Evolutionary conservation across 1,284 basidiomycete genomes (phyloP).

Genomic region (Apiotrichum laibachii): DNA sequence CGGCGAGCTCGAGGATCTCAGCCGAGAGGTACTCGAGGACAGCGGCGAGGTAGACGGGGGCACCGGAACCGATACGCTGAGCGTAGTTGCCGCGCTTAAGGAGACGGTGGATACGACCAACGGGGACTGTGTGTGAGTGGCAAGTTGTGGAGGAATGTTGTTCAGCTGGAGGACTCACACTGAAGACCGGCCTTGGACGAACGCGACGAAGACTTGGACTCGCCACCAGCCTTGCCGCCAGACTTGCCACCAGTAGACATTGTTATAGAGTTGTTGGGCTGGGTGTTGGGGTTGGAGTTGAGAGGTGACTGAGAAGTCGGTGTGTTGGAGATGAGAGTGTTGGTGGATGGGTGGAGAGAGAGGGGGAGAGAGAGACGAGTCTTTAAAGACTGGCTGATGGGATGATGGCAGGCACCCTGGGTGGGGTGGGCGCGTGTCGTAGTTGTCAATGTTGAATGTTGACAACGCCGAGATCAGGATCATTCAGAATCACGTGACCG

Average conservation of each 20-base stretch:
- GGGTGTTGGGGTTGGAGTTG: conserved; percentile 6
- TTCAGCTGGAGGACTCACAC: too few species aligned
- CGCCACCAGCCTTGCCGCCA: conserved; percentile 55
- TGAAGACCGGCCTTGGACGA: conserved; percentile 82
- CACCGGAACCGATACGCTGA: conserved; percentile 59
- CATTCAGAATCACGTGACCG: too few species aligned
- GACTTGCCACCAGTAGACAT: conserved; percentile 58
- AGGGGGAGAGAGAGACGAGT: conserved; percentile 5
- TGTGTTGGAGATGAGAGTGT: background rate
- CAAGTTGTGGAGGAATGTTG: too few species aligned
- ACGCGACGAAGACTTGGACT: conserved; percentile 63
- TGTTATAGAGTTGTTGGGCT: conserved; percentile 40
- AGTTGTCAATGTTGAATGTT: too few species aligned
- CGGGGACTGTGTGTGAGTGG: conserved; percentile 58
- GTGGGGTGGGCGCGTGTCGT: too few species aligned
- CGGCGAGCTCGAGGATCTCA: conserved; percentile 79
- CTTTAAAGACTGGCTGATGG: background rate
- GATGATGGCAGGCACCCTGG: background rate
- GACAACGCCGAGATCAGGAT: too few species aligned
- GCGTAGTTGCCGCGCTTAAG: conserved; percentile 82
- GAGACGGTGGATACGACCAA: conserved; percentile 82
- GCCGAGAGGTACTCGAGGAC: conserved; percentile 40
- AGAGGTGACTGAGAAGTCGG: conserved; percentile 6
- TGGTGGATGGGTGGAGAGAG: background rate
- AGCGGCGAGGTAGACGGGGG: conserved; percentile 75